Evolutionary conservation across 108 stramenopile genomes (phyloP), one percentile per base, ranked within the genome.

Genomic region (Fragilaria crotonensis): DNA sequence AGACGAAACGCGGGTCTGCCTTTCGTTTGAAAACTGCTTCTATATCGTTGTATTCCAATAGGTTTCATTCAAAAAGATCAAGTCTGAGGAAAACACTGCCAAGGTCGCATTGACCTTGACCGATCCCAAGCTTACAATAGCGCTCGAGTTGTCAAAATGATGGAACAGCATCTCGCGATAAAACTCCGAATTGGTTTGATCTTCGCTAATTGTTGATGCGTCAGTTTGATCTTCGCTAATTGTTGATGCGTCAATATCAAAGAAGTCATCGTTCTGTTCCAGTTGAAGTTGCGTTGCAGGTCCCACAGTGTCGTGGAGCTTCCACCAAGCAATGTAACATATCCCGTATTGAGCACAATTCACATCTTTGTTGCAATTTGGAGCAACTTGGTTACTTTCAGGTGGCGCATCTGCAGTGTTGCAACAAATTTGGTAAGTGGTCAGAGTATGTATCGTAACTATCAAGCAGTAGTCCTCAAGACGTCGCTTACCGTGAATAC

Each of bases 321-420:
- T 76, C 74, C 74, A 79, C 78, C 78, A 79, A 32, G 76, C 71
- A 20, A 79, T 73, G 44, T 79, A 79, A 36, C 78, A 79, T n/a
- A 71, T 68, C 50, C 69, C 71, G 23, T 76, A 79, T 32, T 69
- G 28, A 25, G 61, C 54, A 50, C 78, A 79, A 33, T 79, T 79
- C 22, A 56, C 63, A 33, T 73, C 75, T 26, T 65, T 64, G 4
- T 73, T 31, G 68, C 36, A 59, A 66, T 72, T 31, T 56, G 62
- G 28, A 67, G 78, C 11, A 72, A 50, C 30, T 56, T 58, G 11
- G 14, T 41, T 41, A 11, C 11, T 41, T 41, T 41, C 36, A 11
- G 36, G 36, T 41, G 36, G 36, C 14, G 36, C 36, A 41, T 41
- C 36, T 41, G n/a, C n/a, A n/a, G n/a, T n/a, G n/a, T n/a, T n/a